Conservation (phyloP, 1,139 yeast genomes). For the Torulaspora globosa region DNA sequence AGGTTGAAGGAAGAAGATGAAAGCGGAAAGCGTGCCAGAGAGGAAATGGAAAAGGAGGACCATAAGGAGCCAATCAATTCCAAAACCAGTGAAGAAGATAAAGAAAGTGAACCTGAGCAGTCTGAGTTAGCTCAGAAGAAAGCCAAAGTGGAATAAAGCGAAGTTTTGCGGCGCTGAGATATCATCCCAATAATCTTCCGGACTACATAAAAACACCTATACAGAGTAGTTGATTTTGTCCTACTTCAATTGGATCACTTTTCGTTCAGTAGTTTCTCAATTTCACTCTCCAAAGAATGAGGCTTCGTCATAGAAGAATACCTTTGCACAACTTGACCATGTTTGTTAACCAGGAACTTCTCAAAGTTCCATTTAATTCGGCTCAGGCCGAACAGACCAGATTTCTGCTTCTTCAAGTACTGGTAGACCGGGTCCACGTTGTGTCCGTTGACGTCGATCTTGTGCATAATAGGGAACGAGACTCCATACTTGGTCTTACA, state of each 20-base stretch:
- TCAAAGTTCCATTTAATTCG: slow-evolving; percentile 96
- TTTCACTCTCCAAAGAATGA: slow-evolving; percentile 46
- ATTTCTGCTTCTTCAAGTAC: slow-evolving; percentile 56
- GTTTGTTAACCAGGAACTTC: slow-evolving; percentile 70
- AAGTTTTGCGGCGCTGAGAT: neutral
- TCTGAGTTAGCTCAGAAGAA: slow-evolving; percentile 13
- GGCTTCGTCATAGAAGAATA: slow-evolving; percentile 72
- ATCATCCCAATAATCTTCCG: neutral
- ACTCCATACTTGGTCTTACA: slow-evolving; percentile 73
- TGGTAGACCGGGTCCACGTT: slow-evolving; percentile 75
- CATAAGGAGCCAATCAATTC: neutral
- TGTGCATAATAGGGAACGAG: slow-evolving; percentile 80
- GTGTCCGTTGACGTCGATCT: slow-evolving; percentile 85
- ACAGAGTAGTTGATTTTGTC: neutral
- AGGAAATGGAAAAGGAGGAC: slow-evolving; percentile 21
- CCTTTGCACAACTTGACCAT: slow-evolving; percentile 71
- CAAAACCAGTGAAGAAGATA: neutral
- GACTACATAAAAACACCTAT: neutral
- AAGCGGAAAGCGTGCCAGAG: slow-evolving; percentile 25
- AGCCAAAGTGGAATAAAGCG: slow-evolving; percentile 15
- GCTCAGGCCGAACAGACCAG: slow-evolving; percentile 68
- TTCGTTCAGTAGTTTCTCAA: slow-evolving; percentile 44
- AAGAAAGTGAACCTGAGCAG: slow-evolving; percentile 2
- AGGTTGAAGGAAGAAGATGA: slow-evolving; percentile 33
- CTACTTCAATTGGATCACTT: neutral